phyloP scores from a whole-genome alignment of 2,329 filamentous ascomycete species.

The Alternaria infectoria region DNA sequence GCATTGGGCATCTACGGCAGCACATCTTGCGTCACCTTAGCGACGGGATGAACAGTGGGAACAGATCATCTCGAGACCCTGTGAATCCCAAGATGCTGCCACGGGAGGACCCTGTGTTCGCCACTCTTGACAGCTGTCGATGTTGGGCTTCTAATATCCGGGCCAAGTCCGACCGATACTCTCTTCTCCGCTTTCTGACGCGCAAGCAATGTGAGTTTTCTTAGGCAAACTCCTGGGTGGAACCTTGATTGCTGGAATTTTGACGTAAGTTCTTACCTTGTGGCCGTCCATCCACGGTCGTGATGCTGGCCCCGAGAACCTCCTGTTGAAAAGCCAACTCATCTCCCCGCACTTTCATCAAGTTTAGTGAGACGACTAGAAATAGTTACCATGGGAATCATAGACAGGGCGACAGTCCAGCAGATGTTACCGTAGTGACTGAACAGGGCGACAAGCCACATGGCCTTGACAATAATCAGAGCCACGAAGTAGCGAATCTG shows the following conservation, averaged over 20 bases:
- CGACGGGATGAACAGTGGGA: conserved; percentile 3
- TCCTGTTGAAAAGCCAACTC: not conserved
- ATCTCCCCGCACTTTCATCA: not conserved
- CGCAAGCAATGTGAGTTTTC: not conserved
- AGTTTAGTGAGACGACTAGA: not conserved
- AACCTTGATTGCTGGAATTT: not conserved
- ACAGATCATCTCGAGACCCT: conserved; percentile 8
- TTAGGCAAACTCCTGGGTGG: not conserved
- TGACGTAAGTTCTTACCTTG: not conserved
- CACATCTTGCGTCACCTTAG: conserved; percentile 4
- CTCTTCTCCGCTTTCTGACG: not conserved
- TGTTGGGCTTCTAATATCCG: conserved; percentile 2
- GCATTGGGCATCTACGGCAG: conserved; percentile 10
- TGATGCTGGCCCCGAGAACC: not conserved
- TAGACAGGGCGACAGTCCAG: not conserved
- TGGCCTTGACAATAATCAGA: not conserved
- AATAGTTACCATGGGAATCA: conserved; percentile 1
- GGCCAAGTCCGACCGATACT: not conserved
- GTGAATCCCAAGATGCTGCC: not conserved
- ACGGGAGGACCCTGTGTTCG: not conserved
- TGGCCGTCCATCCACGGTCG: not conserved
- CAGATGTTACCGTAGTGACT: conserved; percentile 8
- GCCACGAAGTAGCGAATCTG: not conserved
- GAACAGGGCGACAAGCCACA: not conserved
- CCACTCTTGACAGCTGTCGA: not conserved